Conservation (phyloP, 257 asterid species). For the Osmanthus fragrans region DNA sequence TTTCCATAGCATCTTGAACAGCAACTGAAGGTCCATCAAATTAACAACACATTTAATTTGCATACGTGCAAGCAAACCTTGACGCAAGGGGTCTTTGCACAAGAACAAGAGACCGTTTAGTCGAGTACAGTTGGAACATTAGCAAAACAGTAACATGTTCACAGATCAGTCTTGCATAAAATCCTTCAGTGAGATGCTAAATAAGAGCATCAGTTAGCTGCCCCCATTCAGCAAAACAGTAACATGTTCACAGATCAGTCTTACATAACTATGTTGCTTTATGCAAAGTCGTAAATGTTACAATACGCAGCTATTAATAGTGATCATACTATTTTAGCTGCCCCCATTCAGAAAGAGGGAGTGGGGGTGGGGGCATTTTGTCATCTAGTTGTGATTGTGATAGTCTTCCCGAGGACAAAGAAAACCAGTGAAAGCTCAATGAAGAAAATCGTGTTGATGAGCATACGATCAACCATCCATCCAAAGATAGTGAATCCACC, state of each 20-base stretch:
- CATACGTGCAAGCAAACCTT: not conserved
- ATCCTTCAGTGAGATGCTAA: not conserved
- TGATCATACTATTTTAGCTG: not conserved
- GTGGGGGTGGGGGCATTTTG: not conserved
- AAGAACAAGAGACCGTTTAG: not conserved
- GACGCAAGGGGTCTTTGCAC: not conserved
- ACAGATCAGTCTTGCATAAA: not conserved
- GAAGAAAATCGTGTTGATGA: constrained; percentile 76
- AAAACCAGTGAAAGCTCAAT: constrained; percentile 72
- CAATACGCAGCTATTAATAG: not conserved
- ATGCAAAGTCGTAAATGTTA: too few relatives aligned
- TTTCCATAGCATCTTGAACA: too few relatives aligned
- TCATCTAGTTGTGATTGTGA: constrained; percentile 54
- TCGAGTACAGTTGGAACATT: not conserved
- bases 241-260: too few relatives aligned
- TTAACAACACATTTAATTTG: not conserved
- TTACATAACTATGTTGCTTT: not conserved
- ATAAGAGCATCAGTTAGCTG: not conserved
- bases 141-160: not conserved
- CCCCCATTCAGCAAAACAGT: too few relatives aligned
- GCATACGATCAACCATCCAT: constrained; percentile 76
- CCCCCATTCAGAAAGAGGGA: not conserved
- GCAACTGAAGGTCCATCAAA: too few relatives aligned
- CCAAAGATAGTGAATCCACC: constrained; percentile 87
- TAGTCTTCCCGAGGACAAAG: constrained; percentile 85